Base-by-base conservation (phyloP, 2,329 filamentous ascomycete genomes). In the Trichoderma atrobrunneum region DNA sequence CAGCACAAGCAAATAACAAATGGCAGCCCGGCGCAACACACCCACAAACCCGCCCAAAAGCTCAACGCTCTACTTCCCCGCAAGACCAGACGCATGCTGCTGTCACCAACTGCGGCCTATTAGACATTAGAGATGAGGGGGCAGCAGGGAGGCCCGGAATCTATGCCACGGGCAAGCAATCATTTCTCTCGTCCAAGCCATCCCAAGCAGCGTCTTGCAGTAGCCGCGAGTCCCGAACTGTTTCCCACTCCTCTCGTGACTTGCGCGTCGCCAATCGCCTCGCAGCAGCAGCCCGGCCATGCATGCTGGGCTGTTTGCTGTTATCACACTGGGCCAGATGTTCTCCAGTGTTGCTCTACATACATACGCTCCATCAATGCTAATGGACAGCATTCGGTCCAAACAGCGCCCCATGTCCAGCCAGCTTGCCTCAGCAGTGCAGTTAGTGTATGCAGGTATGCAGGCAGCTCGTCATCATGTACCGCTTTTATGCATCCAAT, bases 191-290 rank as follows among this genome's bases (percentile, higher is more conserved):
- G 54, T 30, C 26, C 32, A 61, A 28, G 21, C 66, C 36, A 14
- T 51, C 54, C 64, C 59, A 39, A 34, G 56, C 36, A 56, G 57
- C 57, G 30, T 69, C 66, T 43, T 67, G 64, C 66, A 69, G 66
- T 60, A 69, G 66, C 66, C 66, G 56, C 66, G 54, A 61, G 56
- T 69, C 66, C 66, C 66, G 66, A 61, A 32, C 66, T 32, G 16
- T 16, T 43, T 43, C 48, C 56, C 39, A 60, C 48, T 60, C 36
- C 56, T 69, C 66, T 24, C 56, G 66, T 69, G 66, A 61, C 66
- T 69, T 34, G 34, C 24, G 34, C 10, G 36, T 61, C 36, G 66
- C 66, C 66, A 69, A 69, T 69, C 5, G 56, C 26, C 43, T 4
- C 28, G 34, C 54, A 32, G 65, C 10, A 59, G 51, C 39, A 54